Base-by-base conservation (phyloP, 2,329 filamentous ascomycete genomes). In the Aureobasidium sp. region DNA sequence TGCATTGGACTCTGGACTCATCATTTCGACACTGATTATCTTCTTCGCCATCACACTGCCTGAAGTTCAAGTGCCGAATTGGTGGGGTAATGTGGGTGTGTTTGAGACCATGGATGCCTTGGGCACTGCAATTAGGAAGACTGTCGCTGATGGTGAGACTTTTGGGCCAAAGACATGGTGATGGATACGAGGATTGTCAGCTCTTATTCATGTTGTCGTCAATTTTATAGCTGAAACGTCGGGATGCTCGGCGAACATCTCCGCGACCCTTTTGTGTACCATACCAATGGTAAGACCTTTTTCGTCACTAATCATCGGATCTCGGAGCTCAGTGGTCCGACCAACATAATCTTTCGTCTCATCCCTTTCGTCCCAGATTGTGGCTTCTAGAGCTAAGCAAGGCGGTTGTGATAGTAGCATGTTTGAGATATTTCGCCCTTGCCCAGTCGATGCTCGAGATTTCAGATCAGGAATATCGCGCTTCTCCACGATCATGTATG, bases 81-180 rank as follows among this genome's bases (percentile, higher is more conserved):
- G 52, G 52, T 56, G 52, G 52, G 52, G 52, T 13, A 56, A 56
- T 23, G 52, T 56, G 17, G 52, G 27, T 29, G 52, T 56, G 8
- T 56, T 56, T 56, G 37, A 56, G 27, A 56, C 37, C 0, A 56
- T 56, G 52, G 52, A 56, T 56, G 26, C 52, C 15, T 44, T 56
- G 39, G 52, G 52, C 5, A 56, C 52, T 20, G 52, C 27, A 5
- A 56, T 56, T 6, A 34, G 52, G 26, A 56, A 56, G 26, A 56
- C 52, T 26, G 52, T 56, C 23, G 39, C 26, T 17, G 39, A 56
- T 15, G 52, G 52, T 4, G 52, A 56, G 39, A 56, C 39, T 7
- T 42, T 56, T 44, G 37, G 52, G 17, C 39, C 52, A 27, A 53
- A 41, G 23, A 26, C 5, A 2, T 52, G 48, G 48, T 52, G 34